Evolutionary conservation across 768 basidiomycete species (phyloP), one percentile per base, ranked within the genome.

Genomic region (Trametes meyenii): DNA sequence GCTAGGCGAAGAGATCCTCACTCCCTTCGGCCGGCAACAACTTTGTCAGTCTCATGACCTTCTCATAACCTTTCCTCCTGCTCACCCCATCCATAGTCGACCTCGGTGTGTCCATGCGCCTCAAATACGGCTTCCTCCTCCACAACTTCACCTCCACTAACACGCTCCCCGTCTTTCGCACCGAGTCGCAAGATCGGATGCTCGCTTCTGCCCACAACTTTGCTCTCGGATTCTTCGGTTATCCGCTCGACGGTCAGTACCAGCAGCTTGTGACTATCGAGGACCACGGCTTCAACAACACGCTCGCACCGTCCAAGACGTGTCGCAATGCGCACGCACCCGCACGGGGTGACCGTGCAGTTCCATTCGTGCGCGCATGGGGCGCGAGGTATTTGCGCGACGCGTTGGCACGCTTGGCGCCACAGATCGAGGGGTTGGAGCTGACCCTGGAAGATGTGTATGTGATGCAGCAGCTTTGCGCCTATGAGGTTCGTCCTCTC

Each of bases 11-110:
- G 95, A 97, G 77, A 77, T 92, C 33, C 76, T 96, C 60, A 94
- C 94, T 19, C 92, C 94, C 0, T 96, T 96, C 63, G 94, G 94
- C 49, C 78, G 94, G 50, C 86, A 91, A 67, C 94, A 97, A 66
- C 75, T 95, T 5, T 96, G 88, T 90, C 60, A 60, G 87, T 76
- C 12, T 8, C 8, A 3, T 8, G 29, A 12, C 7, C 14, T 36
- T 42, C 26, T 19, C 35, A 8, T 12, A 12, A 12, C 5, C 45
- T 7, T 36, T 10, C 21, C 17, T n/a, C 24, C 48, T 14, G 52
- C 46, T 56, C 11, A 42, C 36, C 21, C 55, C 29, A 33, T 50
- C 38, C 24, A 35, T 49, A 78, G 78, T 68, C 50, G 78, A 79
- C 55, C 74, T 79, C 35, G 78, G 78, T 10, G 73, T 79, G 24